phyloP scores from a whole-genome alignment of 1,139 yeast genomes.

The Debaryomycetaceae sp. region DNA sequence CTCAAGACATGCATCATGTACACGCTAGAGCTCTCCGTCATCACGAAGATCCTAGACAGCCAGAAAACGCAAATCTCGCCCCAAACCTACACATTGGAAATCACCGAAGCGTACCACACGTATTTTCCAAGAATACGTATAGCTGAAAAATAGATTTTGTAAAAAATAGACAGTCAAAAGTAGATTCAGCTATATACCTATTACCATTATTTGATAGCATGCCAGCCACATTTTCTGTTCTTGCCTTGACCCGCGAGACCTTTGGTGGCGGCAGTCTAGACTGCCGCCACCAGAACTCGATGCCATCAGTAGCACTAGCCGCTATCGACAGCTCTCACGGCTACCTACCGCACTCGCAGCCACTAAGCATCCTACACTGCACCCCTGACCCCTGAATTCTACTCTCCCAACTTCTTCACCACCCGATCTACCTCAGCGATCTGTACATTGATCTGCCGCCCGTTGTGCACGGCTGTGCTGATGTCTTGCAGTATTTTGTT shows the following conservation, averaged over 20 bases:
- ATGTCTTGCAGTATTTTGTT: slow-evolving; percentile 25
- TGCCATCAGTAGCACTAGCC: too few relatives aligned
- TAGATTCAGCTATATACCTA: too few relatives aligned
- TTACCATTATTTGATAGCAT: too few relatives aligned
- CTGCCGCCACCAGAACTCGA: too few relatives aligned
- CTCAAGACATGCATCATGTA: slow-evolving; percentile 23
- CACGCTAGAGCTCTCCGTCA: slow-evolving; percentile 13
- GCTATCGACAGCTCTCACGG: too few relatives aligned
- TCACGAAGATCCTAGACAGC: neutral
- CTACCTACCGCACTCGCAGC: too few relatives aligned
- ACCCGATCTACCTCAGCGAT: neutral
- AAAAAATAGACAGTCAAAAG: too few relatives aligned
- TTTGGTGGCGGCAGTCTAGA: too few relatives aligned
- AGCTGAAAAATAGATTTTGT: neutral
- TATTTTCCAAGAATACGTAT: slow-evolving; percentile 34
- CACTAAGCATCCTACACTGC: too few relatives aligned
- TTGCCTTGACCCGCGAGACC: too few relatives aligned
- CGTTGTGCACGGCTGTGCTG: slow-evolving; percentile 1
- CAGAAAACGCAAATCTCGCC: slow-evolving; percentile 1
- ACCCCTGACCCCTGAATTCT: neutral
- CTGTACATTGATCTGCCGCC: slow-evolving; percentile 2
- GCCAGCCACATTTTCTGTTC: too few relatives aligned
- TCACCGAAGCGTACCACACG: slow-evolving; percentile 30
- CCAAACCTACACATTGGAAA: slow-evolving; percentile 11
- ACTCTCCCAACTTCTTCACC: neutral